Evolutionary conservation across 2,329 filamentous ascomycete genomes (phyloP), one percentile per base, ranked within the genome.

Genomic region (Thyridium curvatum): DNA sequence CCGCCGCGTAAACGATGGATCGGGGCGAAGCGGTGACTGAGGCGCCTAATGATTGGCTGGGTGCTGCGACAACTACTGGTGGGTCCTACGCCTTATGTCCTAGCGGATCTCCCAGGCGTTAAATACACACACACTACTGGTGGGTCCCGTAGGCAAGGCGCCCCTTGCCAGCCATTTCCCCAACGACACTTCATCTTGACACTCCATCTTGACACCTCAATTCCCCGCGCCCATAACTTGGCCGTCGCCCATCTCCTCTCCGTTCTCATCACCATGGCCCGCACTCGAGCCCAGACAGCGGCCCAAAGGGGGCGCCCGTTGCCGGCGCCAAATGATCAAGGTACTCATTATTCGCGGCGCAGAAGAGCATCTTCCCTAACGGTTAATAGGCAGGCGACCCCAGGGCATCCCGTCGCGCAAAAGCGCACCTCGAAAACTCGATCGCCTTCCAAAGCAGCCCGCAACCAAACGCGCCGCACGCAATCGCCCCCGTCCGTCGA

Each of bases 241-340:
- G 10, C 13, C 12, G 16, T 35, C 12, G 16, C 16, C 5, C 15
- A n/a, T n/a, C n/a, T 12, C 33, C 33, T 18, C 3, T 35, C 33
- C 33, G 33, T 14, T 12, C 33, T 35, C n/a, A 35, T 26, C 33
- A n/a, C n/a, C n/a, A n/a, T n/a, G n/a, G n/a, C n/a, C n/a, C 18
- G 12, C 34, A 35, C 34, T 14, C 18, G 34, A 18, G 34, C 34
- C 13, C 10, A 35, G 13, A 28, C 16, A 35, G 34, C 37, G 16
- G 21, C 34, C 39, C 30, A 33, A 16, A 34, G 18, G 31, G 8
- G 26, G 29, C 18, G 4, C 13, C n/a, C 26, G n/a, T n/a, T n/a
- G n/a, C n/a, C n/a, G n/a, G n/a, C n/a, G 12, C 29, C 28, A 32
- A 32, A 32, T 12, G 32, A 32, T 35, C 21, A 34, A 36, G 36